Base-by-base conservation (phyloP, 1,284 basidiomycete genomes). In the Peniophora sp. region DNA sequence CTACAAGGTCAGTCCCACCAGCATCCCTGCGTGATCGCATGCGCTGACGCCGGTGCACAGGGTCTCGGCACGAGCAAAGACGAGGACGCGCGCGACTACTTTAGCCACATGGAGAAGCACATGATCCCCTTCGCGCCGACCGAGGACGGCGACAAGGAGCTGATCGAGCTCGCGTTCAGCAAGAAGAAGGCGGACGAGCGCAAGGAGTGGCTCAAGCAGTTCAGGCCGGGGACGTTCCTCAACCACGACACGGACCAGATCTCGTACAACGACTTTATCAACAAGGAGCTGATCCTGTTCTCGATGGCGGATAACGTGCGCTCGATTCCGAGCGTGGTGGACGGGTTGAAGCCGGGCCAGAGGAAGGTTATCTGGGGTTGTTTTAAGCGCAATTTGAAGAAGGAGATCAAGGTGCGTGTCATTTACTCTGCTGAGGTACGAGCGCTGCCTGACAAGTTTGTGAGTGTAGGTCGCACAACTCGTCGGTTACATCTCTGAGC, bases 141-240 rank as follows among this genome's bases (percentile, higher is more conserved):
- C 10, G 79, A 88, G 61, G 79, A 86, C 0, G 93, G 87, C 2
- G 97, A 99, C 60, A 83, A 83, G 50, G 84, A 86, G 3, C 76
- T 99, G 36, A 97, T 99, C 56, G 96, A 99, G 51, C 85, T 99
- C 55, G 97, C 97, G 0, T 99, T 99, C 76, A 98, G 92, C 75
- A 99, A 99, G 81, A 99, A 98, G 76, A 98, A 97, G 67, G 92
- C 95, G 0, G 97, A 99, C 58, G 94, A 99, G 18, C 88, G 97
- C 47, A 99, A 99, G 67, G 97, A 99, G 57, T 99, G 97, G 97
- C 74, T 99, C 11, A 79, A 96, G 23, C 86, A 94, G 58, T 97
- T 95, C 73, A 92, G 81, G 85, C 94, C 96, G 27, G 97, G 97
- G 35, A 99, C 97, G 1, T 98, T 78, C 68, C 76, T 99, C 24